phyloP scores from a whole-genome alignment of 768 basidiomycete species.

The Solioccasus polychromus region DNA sequence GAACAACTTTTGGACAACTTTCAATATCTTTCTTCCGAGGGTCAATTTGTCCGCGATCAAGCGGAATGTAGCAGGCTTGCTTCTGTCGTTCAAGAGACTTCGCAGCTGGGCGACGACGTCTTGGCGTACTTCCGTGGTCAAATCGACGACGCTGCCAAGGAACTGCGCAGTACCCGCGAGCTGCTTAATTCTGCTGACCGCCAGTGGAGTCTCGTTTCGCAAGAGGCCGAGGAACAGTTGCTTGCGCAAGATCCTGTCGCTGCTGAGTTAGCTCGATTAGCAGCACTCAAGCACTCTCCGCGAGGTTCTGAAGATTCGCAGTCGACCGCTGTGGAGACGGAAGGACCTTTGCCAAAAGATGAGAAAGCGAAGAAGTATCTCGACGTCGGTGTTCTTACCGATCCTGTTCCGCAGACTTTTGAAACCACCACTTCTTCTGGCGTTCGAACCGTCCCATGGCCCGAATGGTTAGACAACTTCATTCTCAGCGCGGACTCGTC shows the following conservation, averaged over 20 bases:
- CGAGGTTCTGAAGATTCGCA: slow-evolving; percentile 71
- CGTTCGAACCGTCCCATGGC: slow-evolving; percentile 35
- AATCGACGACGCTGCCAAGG: slow-evolving; percentile 48
- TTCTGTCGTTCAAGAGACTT: slow-evolving; percentile 46
- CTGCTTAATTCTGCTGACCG: slow-evolving; percentile 43
- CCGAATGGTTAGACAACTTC: slow-evolving; percentile 39
- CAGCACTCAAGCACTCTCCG: slow-evolving; percentile 38
- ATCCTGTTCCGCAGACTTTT: slow-evolving; percentile 10
- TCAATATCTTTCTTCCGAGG: slow-evolving; percentile 44
- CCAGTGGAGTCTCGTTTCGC: slow-evolving; percentile 43
- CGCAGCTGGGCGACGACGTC: slow-evolving; percentile 44
- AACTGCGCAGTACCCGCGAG: slow-evolving; percentile 46
- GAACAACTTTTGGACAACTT: slow-evolving; percentile 55
- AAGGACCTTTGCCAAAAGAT: slow-evolving; percentile 11
- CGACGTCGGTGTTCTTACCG: slow-evolving; percentile 22
- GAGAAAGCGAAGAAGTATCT: slow-evolving; percentile 16
- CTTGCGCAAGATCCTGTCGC: slow-evolving; percentile 2
- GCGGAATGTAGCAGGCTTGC: slow-evolving; percentile 43
- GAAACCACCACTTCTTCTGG: slow-evolving; percentile 23
- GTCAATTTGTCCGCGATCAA: slow-evolving; percentile 36
- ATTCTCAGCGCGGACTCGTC: slow-evolving; percentile 34
- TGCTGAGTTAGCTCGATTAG: slow-evolving; percentile 11
- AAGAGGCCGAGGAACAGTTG: slow-evolving; percentile 46
- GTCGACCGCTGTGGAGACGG: slow-evolving; percentile 43
- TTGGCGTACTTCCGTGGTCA: slow-evolving; percentile 52